phyloP scores from a whole-genome alignment of 2,329 filamentous ascomycete species.

The Exophiala bonariae region DNA sequence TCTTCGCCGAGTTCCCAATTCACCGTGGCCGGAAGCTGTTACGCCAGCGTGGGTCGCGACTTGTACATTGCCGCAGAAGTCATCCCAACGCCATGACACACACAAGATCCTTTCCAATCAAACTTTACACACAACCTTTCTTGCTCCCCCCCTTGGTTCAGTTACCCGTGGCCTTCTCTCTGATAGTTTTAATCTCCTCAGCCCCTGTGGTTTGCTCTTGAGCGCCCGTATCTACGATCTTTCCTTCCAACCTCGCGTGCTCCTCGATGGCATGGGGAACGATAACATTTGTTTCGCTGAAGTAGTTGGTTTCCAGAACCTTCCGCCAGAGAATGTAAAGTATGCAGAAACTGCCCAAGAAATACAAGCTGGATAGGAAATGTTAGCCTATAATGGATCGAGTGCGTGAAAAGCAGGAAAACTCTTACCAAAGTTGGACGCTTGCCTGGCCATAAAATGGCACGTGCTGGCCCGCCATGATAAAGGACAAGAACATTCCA shows the following conservation, averaged over 20 bases:
- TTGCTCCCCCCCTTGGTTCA: no score
- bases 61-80: no score
- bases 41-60: constrained; percentile 46
- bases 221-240: no score
- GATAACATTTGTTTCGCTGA: constrained; percentile 26
- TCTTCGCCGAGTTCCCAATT: constrained; percentile 57
- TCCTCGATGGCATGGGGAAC: constrained; percentile 25
- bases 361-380: constrained; percentile 24
- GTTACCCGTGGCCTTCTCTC: no score
- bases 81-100: no score
- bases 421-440: constrained; percentile 14
- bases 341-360: constrained; percentile 17
- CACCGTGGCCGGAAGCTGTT: constrained; percentile 54
- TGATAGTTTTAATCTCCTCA: no score
- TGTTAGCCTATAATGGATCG: no score
- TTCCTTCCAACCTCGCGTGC: constrained; percentile 14
- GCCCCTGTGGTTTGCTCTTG: no score
- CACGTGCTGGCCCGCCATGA: constrained; percentile 25
- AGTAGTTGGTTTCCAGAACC: constrained; percentile 28
- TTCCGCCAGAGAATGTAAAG: constrained; percentile 17
- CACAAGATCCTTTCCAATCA: no score
- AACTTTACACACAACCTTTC: no score
- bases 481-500: constrained; percentile 27
- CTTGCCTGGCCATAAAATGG: constrained; percentile 23
- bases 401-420: no score